Conservation (phyloP, 2,329 filamentous ascomycete species). For the Fusarium albidum region DNA sequence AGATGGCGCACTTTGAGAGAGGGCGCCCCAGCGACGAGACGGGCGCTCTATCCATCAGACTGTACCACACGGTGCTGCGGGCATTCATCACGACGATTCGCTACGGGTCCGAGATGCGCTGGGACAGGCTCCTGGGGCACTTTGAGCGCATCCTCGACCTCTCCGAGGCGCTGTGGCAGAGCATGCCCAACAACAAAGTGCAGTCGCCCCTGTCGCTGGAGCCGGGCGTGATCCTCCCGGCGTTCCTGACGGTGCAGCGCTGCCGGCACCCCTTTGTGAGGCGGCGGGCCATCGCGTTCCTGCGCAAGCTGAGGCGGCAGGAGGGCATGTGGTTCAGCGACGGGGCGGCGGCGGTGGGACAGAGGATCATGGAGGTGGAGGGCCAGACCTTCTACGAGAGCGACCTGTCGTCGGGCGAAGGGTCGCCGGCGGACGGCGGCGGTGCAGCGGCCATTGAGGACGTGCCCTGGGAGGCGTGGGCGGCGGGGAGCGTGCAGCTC, state of each 20-base stretch:
- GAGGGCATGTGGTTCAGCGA: slow-evolving; percentile 46
- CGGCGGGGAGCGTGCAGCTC: slow-evolving; percentile 16
- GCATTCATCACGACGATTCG: slow-evolving; percentile 26
- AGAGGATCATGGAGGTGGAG: slow-evolving; percentile 34
- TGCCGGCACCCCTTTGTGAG: slow-evolving; percentile 44
- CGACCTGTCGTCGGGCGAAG: slow-evolving; percentile 17
- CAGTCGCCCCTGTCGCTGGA: slow-evolving; percentile 42
- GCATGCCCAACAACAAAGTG: slow-evolving; percentile 19
- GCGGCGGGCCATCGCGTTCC: slow-evolving; percentile 36
- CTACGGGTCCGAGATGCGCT: slow-evolving; percentile 40
- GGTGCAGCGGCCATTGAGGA: slow-evolving; percentile 11
- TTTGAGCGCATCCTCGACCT: slow-evolving; percentile 41
- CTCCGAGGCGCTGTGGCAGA: slow-evolving; percentile 26
- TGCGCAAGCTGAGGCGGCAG: slow-evolving; percentile 40
- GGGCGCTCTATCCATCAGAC: slow-evolving; percentile 33
- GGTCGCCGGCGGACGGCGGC: not conserved
- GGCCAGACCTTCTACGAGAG: slow-evolving; percentile 30
- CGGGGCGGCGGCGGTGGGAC: slow-evolving; percentile 36
- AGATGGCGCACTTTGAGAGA: slow-evolving; percentile 36
- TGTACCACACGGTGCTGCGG: slow-evolving; percentile 43
- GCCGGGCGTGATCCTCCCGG: slow-evolving; percentile 43
- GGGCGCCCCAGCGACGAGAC: slow-evolving; percentile 9
- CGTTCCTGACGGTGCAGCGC: slow-evolving; percentile 38
- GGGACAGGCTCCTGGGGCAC: slow-evolving; percentile 40
- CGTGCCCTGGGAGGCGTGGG: slow-evolving; percentile 37